Percentiles rank a stretch among this genome's conserved stretches.
Conservation (phyloP, 306 rosid genomes). For the Sesbania bispinosa region DNA sequence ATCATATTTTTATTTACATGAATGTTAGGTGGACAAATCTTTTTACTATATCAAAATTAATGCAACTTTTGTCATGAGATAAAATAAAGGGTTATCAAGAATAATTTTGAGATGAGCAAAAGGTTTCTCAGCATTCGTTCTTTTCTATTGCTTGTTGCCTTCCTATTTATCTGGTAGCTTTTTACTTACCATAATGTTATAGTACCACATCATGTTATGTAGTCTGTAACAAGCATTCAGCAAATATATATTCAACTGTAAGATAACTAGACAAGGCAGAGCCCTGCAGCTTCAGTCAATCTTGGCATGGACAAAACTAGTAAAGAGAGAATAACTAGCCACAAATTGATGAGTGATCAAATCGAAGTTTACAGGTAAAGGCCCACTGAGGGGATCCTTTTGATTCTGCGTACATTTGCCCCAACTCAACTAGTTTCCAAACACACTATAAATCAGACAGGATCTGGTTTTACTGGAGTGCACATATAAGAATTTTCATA, state of each 20-base stretch:
- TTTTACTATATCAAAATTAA: constrained; percentile 7
- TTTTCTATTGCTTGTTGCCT: not conserved
- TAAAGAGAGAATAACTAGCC: not conserved
- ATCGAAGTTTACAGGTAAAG: not conserved
- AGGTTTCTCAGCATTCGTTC: not conserved
- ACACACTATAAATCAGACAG: not conserved
- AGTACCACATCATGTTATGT: not conserved
- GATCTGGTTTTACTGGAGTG: not conserved
- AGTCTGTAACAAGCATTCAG: not conserved
- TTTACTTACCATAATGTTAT: not conserved
- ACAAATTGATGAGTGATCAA: not conserved
- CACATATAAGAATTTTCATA: not conserved
- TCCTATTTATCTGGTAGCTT: not conserved
- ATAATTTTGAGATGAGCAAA: not conserved
- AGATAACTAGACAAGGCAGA: not conserved
- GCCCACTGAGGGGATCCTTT: not conserved
- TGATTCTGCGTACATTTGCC: no score
- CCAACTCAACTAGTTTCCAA: no score
- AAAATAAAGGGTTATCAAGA: not conserved
- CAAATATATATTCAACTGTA: not conserved
- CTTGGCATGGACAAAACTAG: constrained; percentile 5
- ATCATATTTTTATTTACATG: not conserved
- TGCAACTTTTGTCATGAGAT: no score
- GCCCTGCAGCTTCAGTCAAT: not conserved
- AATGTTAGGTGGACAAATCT: not conserved